Base-by-base conservation (phyloP, 352 stramenopile genomes). In the Phytophthora litchii region DNA sequence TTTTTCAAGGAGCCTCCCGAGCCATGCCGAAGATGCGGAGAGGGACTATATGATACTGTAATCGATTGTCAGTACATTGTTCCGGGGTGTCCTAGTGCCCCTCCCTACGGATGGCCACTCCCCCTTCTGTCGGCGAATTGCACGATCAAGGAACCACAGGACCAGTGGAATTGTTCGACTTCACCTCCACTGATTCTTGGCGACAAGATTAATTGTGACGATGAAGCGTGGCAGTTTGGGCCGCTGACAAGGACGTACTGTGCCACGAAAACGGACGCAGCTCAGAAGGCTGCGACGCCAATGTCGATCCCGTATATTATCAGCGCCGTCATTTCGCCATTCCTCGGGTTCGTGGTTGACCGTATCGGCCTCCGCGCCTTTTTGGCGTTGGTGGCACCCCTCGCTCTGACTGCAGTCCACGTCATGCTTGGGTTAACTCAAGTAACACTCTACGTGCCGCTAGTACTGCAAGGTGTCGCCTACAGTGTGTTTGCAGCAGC, bases 301-400 rank as follows among this genome's bases (percentile, higher is more conserved):
- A 98, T 98, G 89, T 93, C 79, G 12, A 91, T 98, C 41, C 94
- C 93, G 31, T 98, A 97, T 67, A 82, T 97, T 25, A 96, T 97
- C 34, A 97, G 90, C 19, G 91, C 89, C 43, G 64, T 88, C 20
- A 81, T 97, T 31, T 96, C 83, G 20, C 92, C 93, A 17, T 86
- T 97, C 55, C 70, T 98, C 3, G 94, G 93, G 20, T 94, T 95
- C 41, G 53, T 95, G 36, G 87, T 98, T n/a, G 94, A 98, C 55
- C 83, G 76, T 17, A 78, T 97, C 42, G 94, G 94, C 12, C 63
- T 91, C 16, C 84, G 91, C 14, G 92, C 91, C 4, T 52, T 94
- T 35, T 70, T 98, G 25, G 86, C 86, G 17, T 61, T 95, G 3
- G 29, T 96, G 9, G 85, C 93, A 14, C 78, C 91, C 4, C 25